Evolutionary conservation across 176 grass and related monocot species (phyloP), one percentile per base, ranked within the genome.

Genomic region (Bromus sterilis): DNA sequence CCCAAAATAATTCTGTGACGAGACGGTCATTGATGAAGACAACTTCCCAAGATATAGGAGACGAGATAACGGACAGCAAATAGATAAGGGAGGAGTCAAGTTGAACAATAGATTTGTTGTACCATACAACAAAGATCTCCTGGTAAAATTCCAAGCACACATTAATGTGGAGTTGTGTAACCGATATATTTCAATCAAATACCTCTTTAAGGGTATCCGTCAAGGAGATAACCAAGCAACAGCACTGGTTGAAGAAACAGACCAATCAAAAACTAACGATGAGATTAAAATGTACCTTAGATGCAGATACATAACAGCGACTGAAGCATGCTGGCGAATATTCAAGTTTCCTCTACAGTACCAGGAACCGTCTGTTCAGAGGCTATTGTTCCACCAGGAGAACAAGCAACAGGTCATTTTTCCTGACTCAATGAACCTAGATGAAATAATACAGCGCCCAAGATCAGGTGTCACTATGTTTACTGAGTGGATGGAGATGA

Each of bases 221-320:
- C 44, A 85, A 43, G 63, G 18, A 37, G 16, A 78, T 39, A 64
- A 68, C 65, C 36, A 63, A 13, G 25, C 30, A 23, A 77, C 18
- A 28, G 6, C 49, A 20, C 2, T 23, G 21, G 6, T 78, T 18
- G 4, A 65, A 51, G 33, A 66, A 66, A 66, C 3, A 35, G 63
- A 66, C 33, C 63, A 35, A 66, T 6, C 63, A 36, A 35, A 66
- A 2, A 66, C 35, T 21, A n/a, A 48, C 11, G 71, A 90, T 59
- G 78, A 90, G 55, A 74, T 90, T n/a, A 78, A 75, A 43, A 41
- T 32, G 9, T 90, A 86, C 63, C 44, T 86, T 3, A 83, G 76
- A 3, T 78, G 77, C 29, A 76, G 83, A 71, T 89, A 89, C 40
- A 23, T 89, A n/a, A 39, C 87, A n/a, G 26, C 76, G 40, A 59